Evolutionary conservation across 2,329 filamentous ascomycete species (phyloP).

Genomic region (Alternaria conjuncta): DNA sequence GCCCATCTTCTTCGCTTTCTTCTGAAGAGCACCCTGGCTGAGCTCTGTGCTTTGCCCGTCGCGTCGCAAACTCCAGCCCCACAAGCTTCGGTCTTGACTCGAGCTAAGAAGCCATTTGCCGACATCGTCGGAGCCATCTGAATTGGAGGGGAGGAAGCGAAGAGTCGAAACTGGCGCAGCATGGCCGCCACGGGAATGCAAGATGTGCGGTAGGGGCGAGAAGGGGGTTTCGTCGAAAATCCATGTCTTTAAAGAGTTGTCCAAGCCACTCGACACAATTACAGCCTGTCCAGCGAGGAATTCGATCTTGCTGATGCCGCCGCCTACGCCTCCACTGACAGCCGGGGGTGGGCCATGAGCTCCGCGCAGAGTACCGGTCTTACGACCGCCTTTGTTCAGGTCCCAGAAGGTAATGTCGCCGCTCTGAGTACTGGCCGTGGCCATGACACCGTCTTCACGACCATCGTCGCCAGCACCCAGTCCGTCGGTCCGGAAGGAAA

Average conservation of each 20-base stretch:
- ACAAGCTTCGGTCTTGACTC: constrained; percentile 87
- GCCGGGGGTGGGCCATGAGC: constrained; percentile 81
- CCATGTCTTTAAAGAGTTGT: constrained; percentile 95
- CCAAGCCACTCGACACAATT: constrained; percentile 85
- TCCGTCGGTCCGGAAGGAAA: constrained; percentile 90
- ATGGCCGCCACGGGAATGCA: constrained; percentile 88
- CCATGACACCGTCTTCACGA: constrained; percentile 85
- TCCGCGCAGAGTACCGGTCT: constrained; percentile 84
- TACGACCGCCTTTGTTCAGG: constrained; percentile 83
- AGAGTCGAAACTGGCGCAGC: constrained; percentile 83
- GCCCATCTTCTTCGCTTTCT: constrained; percentile 88
- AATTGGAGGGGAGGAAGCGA: constrained; percentile 83
- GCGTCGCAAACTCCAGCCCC: constrained; percentile 93
- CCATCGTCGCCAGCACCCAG: constrained; percentile 88
- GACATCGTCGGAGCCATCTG: constrained; percentile 84
- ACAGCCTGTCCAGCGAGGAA: constrained; percentile 90
- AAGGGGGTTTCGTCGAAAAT: constrained; percentile 94
- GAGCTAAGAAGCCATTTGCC: constrained; percentile 96
- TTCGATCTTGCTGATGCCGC: constrained; percentile 85
- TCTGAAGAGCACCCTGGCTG: constrained; percentile 86
- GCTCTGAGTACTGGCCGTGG: constrained; percentile 77
- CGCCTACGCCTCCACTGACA: constrained; percentile 61
- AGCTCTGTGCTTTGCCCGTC: constrained; percentile 94
- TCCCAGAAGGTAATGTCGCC: constrained; percentile 98
- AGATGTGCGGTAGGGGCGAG: constrained; percentile 80